Base-by-base conservation (phyloP, 352 stramenopile species). In the Proteromonas lacertae region DNA sequence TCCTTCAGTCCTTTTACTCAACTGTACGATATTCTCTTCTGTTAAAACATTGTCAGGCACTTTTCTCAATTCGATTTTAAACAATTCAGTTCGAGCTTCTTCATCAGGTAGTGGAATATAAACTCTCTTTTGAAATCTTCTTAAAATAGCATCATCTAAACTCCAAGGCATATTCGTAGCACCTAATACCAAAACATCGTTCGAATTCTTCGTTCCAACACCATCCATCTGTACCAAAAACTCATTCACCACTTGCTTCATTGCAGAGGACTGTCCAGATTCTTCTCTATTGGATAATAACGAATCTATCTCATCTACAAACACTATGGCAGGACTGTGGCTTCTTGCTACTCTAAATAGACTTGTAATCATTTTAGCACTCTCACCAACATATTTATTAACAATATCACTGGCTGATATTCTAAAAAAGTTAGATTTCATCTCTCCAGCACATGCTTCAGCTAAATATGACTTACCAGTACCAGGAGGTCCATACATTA, bases 271-370 rank as follows among this genome's bases (percentile, higher is more conserved):
- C 34, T 47, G 13, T 10, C 28, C 28, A 2, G 26, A 55, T 25
- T 45, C 59, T 40, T 72, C 68, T 14, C 76, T 57, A 33, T 77
- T 63, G 1, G 64, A 67, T 56, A 83, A 80, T 26, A 91, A 78
- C 0, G 79, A 72, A 44, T 95, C 82, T 36, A 95, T 91, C 50
- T 95, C 81, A 45, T 96, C 82, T 56, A 96, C 80, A 48, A 96
- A 96, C 29, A 96, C 88, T 36, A 83, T 93, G 6, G 66, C 80
- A 4, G 83, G 82, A 10, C 73, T 64, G 51, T 93, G 89, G 50
- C 90, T 87, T 9, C 78, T 64, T 14, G 82, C 80, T 64, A 96
- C 91, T 31, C 93, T 76, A 45, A 96, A 96, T 8, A 96, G 55
- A 22, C 93, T 80, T 29, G 75, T 66, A 32, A 93, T 73, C 45